phyloP scores from a whole-genome alignment of 805 yeast species.

The Cyberlindnera euphorbiae region DNA sequence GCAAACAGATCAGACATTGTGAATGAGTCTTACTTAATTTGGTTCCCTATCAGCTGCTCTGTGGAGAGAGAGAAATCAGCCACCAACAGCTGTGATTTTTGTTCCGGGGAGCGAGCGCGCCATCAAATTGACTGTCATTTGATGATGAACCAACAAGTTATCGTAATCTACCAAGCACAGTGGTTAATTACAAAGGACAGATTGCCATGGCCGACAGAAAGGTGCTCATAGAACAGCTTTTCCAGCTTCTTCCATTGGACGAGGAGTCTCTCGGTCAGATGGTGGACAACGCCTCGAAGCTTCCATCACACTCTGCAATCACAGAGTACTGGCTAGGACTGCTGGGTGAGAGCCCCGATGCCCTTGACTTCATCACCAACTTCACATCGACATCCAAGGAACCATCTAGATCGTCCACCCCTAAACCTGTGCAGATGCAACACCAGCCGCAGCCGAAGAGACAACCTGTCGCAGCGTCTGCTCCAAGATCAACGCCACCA shows the following conservation, averaged over 20 bases:
- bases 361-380: constrained; percentile 41
- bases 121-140: too few species aligned
- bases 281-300: constrained; percentile 45
- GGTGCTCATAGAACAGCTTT: constrained; percentile 15
- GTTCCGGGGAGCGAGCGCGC: too few species aligned
- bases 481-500: constrained; percentile 2
- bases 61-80: too few species aligned
- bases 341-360: constrained; percentile 52
- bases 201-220: constrained; percentile 1
- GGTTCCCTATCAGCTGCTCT: too few species aligned
- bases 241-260: constrained; percentile 51
- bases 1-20: constrained; percentile 13
- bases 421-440: too few species aligned
- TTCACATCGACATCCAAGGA: constrained; percentile 29
- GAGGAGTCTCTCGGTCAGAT: constrained; percentile 49
- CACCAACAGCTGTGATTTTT: too few species aligned
- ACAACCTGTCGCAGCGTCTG: too few species aligned
- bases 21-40: too few species aligned
- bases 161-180: too few species aligned
- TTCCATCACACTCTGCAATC: constrained; percentile 44
- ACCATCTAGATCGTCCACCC: constrained; percentile 1
- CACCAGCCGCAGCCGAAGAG: too few species aligned
- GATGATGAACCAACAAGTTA: too few species aligned
- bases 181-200: too few species aligned
- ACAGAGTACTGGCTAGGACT: constrained; percentile 49